Percentiles rank a stretch among this genome's conserved stretches.
Evolutionary conservation across 192 early-diverging fungal genomes (phyloP).

Genomic region (Coemansia brasiliensis): DNA sequence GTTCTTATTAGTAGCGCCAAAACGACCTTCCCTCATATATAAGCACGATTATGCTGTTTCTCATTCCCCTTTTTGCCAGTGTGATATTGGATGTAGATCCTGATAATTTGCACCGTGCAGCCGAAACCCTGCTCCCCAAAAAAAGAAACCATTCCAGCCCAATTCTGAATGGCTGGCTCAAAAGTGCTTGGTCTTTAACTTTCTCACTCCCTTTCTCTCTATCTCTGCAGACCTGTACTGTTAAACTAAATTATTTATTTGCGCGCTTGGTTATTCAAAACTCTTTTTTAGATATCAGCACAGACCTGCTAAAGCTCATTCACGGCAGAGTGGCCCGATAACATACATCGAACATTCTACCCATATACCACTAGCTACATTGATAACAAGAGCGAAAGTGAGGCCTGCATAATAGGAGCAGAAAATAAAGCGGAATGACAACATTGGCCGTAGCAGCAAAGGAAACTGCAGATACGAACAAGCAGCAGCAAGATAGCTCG

Average conservation of each 20-base stretch:
- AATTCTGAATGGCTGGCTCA: background rate
- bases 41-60: no score
- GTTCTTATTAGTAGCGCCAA: no score
- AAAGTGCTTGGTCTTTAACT: background rate
- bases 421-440: slow-evolving; percentile 5
- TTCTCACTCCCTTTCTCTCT: background rate
- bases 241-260: no score
- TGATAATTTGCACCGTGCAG: slow-evolving; percentile 51
- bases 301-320: background rate
- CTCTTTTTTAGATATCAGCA: background rate
- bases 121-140: slow-evolving; percentile 7
- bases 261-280: background rate
- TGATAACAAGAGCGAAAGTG: no score
- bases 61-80: background rate
- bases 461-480: slow-evolving; percentile 4
- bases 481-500: slow-evolving; percentile 21
- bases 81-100: slow-evolving; percentile 28
- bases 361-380: no score
- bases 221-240: background rate
- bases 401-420: background rate
- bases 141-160: slow-evolving; percentile 2
- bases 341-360: background rate
- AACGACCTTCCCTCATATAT: no score
- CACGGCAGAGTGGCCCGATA: no score
- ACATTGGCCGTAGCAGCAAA: background rate